Evolutionary conservation across 768 basidiomycete species (phyloP).

Genomic region (button mushroom (Agaricus bisporus)): DNA sequence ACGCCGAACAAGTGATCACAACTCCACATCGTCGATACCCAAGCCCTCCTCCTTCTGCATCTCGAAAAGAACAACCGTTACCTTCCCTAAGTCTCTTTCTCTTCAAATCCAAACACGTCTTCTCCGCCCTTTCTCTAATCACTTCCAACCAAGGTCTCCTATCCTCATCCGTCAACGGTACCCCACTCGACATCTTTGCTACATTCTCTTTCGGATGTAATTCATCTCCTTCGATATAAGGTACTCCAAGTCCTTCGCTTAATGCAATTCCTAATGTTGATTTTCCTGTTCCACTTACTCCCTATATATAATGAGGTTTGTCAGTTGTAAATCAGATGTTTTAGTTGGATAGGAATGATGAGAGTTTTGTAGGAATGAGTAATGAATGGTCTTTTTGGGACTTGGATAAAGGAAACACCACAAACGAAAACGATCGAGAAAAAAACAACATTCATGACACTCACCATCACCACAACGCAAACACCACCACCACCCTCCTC

Average conservation of each 20-base stretch:
- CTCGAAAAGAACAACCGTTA: too few relatives aligned
- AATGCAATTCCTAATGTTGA: constrained; percentile 63
- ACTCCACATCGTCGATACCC: constrained; percentile 34
- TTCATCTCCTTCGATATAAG: constrained; percentile 87
- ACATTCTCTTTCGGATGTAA: constrained; percentile 79
- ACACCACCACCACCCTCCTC: too few relatives aligned
- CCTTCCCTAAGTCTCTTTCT: constrained; percentile 28
- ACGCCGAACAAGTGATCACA: constrained; percentile 83
- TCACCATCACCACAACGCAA: constrained; percentile 45
- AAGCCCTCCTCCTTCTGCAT: neutral
- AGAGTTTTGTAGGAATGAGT: too few relatives aligned
- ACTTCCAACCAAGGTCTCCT: constrained; percentile 80
- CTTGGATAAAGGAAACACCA: too few relatives aligned
- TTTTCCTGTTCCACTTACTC: constrained; percentile 71
- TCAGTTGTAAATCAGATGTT: too few relatives aligned
- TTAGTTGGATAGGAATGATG: too few relatives aligned
- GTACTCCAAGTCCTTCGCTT: constrained; percentile 52
- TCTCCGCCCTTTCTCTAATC: constrained; percentile 62
- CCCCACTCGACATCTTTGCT: constrained; percentile 79
- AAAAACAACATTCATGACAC: neutral
- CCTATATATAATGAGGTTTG: too few relatives aligned
- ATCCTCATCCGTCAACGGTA: constrained; percentile 75
- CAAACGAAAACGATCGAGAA: neutral
- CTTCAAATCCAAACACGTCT: constrained; percentile 22
- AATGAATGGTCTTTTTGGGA: too few relatives aligned